Evolutionary conservation across 352 stramenopile species (phyloP), one percentile per base, ranked within the genome.

Genomic region (Blastocystis sp.): DNA sequence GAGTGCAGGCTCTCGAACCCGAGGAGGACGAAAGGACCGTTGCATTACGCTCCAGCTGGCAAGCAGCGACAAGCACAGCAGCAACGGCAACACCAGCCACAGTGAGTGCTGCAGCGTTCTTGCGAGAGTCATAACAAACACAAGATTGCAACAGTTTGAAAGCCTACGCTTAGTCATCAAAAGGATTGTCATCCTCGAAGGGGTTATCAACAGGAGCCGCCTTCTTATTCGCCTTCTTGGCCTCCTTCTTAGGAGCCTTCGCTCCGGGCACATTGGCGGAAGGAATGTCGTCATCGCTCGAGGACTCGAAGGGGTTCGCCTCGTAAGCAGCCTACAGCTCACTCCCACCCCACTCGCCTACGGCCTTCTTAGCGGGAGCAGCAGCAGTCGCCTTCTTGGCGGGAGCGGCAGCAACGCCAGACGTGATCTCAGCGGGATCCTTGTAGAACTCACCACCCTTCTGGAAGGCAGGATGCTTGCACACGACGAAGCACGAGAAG

Each of bases 371-470:
- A 13, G 45, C 21, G 41, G 61, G 55, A 67, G 74, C 55, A 66
- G 21, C 41, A 29, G 35, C 37, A 10, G n/a, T 50, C 12, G 45
- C 45, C 66, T 77, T 59, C 45, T 55, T 55, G 45, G 45, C 45
- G 16, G 45, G 45, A 55, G 45, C 45, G 6, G 45, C 45, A 55
- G 45, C 6, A 6, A 55, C 45, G 45, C 45, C 45, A 55, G 45
- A 6, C 9, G 45, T 16, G 6, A 55, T 16, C 9, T 55, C 45
- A 16, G 9, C 16, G 16, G 45, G 45, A 55, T 79, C 62, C 3
- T 61, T 89, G 37, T 89, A 89, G 60, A 55, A 89, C 66, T 89
- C 79, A 16, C 79, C 79, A 51, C 79, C 79, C 79, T 89, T 89
- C 79, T 89, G 35, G 79, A 89, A 89, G 79, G 79, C 55, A 45